phyloP scores from a whole-genome alignment of 1,284 basidiomycete genomes.

The Leccinum fallax region DNA sequence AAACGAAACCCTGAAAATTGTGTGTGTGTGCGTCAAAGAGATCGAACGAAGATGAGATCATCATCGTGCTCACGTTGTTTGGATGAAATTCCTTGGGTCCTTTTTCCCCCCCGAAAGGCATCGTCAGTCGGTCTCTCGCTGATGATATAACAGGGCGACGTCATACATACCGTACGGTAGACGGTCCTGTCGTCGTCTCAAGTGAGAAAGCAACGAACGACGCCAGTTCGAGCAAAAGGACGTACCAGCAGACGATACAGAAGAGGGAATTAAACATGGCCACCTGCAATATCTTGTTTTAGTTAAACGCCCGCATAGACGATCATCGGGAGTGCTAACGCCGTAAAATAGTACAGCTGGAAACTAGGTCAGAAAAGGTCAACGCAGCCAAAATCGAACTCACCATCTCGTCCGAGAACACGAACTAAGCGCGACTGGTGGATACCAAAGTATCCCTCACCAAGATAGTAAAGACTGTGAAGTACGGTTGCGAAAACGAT shows the following conservation, averaged over 20 bases:
- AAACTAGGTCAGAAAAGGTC: not conserved
- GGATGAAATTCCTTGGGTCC: slow-evolving; percentile 23
- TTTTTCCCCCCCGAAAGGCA: not conserved
- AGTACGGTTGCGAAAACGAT: slow-evolving; percentile 6
- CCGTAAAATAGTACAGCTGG: slow-evolving; percentile 23
- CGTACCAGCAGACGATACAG: slow-evolving; percentile 25
- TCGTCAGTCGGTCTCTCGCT: not conserved
- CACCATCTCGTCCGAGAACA: slow-evolving; percentile 26
- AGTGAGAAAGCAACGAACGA: not conserved
- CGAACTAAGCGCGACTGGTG: slow-evolving; percentile 12
- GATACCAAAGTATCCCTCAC: not conserved
- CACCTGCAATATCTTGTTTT: slow-evolving; percentile 11
- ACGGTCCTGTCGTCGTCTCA: slow-evolving; percentile 8
- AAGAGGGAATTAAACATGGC: slow-evolving; percentile 17
- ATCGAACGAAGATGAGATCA: not conserved
- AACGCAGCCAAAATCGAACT: not conserved
- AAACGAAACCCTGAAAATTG: slow-evolving; percentile 7
- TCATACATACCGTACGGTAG: slow-evolving; percentile 11
- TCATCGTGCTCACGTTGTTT: slow-evolving; percentile 13
- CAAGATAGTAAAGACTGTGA: slow-evolving; percentile 8
- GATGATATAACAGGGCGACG: not conserved
- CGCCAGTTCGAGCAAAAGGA: not conserved
- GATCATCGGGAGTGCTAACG: slow-evolving; percentile 6
- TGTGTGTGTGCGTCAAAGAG: not conserved
- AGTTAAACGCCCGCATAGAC: too few relatives aligned